Percentiles rank a stretch among this genome's conserved stretches.
Conservation (phyloP, 164 flowering plant genomes). For the Magnolia officinalis region DNA sequence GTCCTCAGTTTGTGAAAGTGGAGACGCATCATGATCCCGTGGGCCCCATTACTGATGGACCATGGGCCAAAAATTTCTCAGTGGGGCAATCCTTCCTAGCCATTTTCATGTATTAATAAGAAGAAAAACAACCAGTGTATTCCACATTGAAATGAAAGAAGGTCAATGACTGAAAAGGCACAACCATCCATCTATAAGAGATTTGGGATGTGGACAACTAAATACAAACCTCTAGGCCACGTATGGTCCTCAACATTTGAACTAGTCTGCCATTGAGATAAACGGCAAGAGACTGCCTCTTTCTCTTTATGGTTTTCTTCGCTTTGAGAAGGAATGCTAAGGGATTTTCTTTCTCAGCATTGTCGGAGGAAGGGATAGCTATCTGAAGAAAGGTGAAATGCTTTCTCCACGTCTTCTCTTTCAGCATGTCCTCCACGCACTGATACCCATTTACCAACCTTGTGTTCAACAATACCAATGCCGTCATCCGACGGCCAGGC, state of each 20-base stretch:
- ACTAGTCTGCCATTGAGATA: conserved; percentile 30
- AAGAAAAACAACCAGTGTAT: too few relatives aligned
- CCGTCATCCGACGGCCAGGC: conserved; percentile 27
- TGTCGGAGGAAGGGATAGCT: conserved; percentile 9
- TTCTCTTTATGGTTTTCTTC: conserved; percentile 28
- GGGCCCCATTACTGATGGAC: too few relatives aligned
- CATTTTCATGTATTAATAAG: too few relatives aligned
- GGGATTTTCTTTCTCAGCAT: conserved; percentile 19
- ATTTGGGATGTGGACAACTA: too few relatives aligned
- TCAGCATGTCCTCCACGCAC: conserved; percentile 40
- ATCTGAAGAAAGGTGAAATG: conserved; percentile 25
- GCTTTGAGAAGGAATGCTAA: conserved; percentile 32
- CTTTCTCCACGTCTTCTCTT: conserved; percentile 38
- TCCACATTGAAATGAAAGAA: too few relatives aligned
- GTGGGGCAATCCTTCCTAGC: too few relatives aligned
- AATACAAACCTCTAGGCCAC: conserved; percentile 40
- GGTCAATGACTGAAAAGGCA: too few relatives aligned
- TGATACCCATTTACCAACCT: conserved; percentile 34
- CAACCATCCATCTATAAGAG: too few relatives aligned
- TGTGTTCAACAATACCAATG: conserved; percentile 52
- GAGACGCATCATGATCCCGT: too few relatives aligned
- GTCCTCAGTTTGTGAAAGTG: too few relatives aligned
- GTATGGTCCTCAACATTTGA: conserved; percentile 25
- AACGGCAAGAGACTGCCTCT: conserved; percentile 31
- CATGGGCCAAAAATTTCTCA: too few relatives aligned